Percentiles rank a stretch among this genome's conserved stretches.
These are phyloP conservation scores for Sisymbrium irio DNA, from an alignment of 345 rosid species.

Conservation along the genomic window DNA sequence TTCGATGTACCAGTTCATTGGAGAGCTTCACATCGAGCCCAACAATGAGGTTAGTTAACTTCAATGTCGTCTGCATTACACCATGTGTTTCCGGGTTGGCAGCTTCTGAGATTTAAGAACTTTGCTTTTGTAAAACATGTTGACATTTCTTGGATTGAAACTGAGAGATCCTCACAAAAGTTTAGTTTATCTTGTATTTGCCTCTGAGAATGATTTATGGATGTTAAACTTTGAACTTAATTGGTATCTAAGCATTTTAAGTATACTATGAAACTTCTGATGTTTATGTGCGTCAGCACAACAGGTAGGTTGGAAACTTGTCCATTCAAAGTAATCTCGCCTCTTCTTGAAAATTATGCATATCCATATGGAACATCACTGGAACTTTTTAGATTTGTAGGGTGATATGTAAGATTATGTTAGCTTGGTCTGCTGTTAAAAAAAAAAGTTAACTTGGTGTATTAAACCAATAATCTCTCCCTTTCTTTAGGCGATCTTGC, in stretches of 20 bases:
- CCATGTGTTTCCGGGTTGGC: not conserved
- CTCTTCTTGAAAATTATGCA: not conserved
- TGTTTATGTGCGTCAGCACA: not conserved
- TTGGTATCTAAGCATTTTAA: too few relatives aligned
- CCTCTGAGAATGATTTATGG: too few relatives aligned
- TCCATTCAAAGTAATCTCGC: not conserved
- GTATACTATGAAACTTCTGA: not conserved
- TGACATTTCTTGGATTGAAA: not conserved
- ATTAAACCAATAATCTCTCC: not conserved
- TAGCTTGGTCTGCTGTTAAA: too few relatives aligned
- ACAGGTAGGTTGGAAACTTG: not conserved
- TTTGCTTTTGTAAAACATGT: not conserved
- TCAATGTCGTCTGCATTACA: not conserved
- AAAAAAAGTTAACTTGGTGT: too few relatives aligned
- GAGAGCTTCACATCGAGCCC: slow-evolving; percentile 67
- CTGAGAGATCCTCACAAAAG: not conserved
- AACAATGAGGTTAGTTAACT: slow-evolving; percentile 46
- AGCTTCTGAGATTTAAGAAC: not conserved
- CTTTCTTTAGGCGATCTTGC: slow-evolving; percentile 55
- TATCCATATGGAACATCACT: not conserved
- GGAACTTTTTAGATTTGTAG: not conserved
- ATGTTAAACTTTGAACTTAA: too few relatives aligned
- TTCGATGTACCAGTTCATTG: slow-evolving; percentile 72
- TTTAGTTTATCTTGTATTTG: not conserved
- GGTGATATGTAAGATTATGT: not conserved